Evolutionary conservation across 1,284 basidiomycete species (phyloP).

Genomic region (Microbotryum saponariae): DNA sequence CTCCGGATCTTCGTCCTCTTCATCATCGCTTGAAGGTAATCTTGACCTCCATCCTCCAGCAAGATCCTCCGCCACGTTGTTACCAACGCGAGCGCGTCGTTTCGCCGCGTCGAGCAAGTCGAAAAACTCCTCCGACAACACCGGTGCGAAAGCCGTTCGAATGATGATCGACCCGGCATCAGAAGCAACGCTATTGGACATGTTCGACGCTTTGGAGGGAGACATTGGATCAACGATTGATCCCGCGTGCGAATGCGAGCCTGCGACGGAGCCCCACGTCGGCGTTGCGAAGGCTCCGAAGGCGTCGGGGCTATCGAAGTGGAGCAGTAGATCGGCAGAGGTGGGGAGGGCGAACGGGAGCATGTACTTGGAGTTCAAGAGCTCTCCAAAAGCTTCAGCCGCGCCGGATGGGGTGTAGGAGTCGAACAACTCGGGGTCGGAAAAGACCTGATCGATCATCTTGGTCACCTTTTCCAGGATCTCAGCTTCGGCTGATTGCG

Average conservation of each 20-base stretch:
- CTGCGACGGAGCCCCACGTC: neutral
- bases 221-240: constrained; percentile 6
- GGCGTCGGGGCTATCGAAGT: constrained; percentile 16
- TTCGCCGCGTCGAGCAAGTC: constrained; percentile 23
- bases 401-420: constrained; percentile 19
- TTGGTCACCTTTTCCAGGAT: constrained; percentile 8
- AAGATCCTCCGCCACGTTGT: neutral
- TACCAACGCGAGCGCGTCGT: neutral
- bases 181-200: neutral
- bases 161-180: neutral
- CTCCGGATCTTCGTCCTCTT: neutral
- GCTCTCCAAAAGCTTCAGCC: constrained; percentile 18
- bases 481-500: neutral
- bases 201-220: neutral
- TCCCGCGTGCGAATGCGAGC: constrained; percentile 9
- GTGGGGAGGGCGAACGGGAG: constrained; percentile 30
- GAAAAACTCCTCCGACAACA: constrained; percentile 30
- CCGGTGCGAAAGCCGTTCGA: constrained; percentile 2
- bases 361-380: constrained; percentile 32
- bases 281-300: constrained; percentile 24
- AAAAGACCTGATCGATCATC: constrained; percentile 26
- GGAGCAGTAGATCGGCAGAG: constrained; percentile 24
- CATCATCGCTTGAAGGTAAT: constrained; percentile 5
- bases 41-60: neutral
- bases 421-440: constrained; percentile 12